A percentile compares a stretch with the other conserved stretches of the same genome.
Conservation (phyloP, 768 basidiomycete genomes). For the Suillus discolor region DNA sequence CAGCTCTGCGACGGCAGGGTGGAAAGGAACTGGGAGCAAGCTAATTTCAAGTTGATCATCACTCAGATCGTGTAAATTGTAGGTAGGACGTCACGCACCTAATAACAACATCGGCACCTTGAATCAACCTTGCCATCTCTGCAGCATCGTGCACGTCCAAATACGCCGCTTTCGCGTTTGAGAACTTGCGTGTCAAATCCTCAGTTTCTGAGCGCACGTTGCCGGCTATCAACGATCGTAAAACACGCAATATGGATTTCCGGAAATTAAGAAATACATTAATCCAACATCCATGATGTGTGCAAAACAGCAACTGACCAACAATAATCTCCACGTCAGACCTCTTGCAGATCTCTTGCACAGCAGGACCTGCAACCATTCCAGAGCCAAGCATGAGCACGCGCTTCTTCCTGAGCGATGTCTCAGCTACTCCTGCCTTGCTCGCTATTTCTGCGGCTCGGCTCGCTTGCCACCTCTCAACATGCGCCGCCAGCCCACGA, state of each 20-base stretch:
- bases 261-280: slow-evolving; percentile 12
- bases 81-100: slow-evolving; percentile 52
- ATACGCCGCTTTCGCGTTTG: slow-evolving; percentile 55
- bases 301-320: slow-evolving; percentile 52
- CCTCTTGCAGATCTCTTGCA: slow-evolving; percentile 68
- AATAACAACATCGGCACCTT: slow-evolving; percentile 75
- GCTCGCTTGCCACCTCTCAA: slow-evolving; percentile 44
- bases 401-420: slow-evolving; percentile 50
- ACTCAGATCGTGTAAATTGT: neutral
- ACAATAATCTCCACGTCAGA: slow-evolving; percentile 70
- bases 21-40: slow-evolving; percentile 77
- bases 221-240: slow-evolving; percentile 54
- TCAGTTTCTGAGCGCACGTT: slow-evolving; percentile 66
- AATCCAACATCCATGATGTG: slow-evolving; percentile 17
- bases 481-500: slow-evolving; percentile 56
- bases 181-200: slow-evolving; percentile 41
- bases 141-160: slow-evolving; percentile 59
- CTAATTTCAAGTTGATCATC: slow-evolving; percentile 40
- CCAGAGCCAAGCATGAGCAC: slow-evolving; percentile 88
- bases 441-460: slow-evolving; percentile 1
- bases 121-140: slow-evolving; percentile 54
- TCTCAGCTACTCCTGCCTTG: neutral
- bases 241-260: slow-evolving; percentile 14
- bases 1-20: slow-evolving; percentile 66
- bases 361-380: slow-evolving; percentile 93